phyloP scores from a whole-genome alignment of 1,284 basidiomycete genomes.

The Ustilago lituana region DNA sequence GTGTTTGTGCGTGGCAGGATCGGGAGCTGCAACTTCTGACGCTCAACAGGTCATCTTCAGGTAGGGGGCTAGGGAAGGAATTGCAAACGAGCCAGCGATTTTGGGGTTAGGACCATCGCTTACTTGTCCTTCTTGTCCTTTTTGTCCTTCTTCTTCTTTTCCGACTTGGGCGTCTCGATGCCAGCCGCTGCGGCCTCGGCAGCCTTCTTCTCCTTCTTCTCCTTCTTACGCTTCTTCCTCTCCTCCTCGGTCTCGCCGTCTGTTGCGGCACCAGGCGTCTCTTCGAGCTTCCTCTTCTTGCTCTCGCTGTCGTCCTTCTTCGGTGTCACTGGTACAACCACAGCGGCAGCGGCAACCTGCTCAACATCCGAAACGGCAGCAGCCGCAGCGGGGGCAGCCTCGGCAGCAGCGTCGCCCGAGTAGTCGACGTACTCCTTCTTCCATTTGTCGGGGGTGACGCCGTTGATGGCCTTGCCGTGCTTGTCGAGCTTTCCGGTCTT shows the following conservation, averaged over 20 bases:
- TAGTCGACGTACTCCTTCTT: constrained; percentile 93
- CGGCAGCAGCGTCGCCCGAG: constrained; percentile 68
- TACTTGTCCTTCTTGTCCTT: constrained; percentile 60
- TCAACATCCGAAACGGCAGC: constrained; percentile 19
- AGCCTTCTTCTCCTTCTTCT: constrained; percentile 66
- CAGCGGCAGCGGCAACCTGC: constrained; percentile 35
- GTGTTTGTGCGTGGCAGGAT: constrained; percentile 32
- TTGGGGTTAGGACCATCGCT: neutral
- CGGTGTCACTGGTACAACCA: constrained; percentile 34
- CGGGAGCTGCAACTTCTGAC: constrained; percentile 19
- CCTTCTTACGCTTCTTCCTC: constrained; percentile 66
- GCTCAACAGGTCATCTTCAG: constrained; percentile 2
- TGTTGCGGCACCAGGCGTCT: constrained; percentile 46
- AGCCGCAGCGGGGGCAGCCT: constrained; percentile 62
- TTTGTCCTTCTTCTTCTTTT: constrained; percentile 62
- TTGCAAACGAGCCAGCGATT: neutral
- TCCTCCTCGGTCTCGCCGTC: constrained; percentile 64
- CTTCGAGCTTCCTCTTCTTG: constrained; percentile 69
- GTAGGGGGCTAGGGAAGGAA: neutral
- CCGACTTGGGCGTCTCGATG: constrained; percentile 48
- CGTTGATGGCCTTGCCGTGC: constrained; percentile 90
- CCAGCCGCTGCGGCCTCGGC: constrained; percentile 53
- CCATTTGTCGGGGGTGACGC: constrained; percentile 90
- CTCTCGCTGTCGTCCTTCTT: constrained; percentile 57
- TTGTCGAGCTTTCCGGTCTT: constrained; percentile 91